Base-by-base conservation (phyloP, 768 basidiomycete genomes). In the Panaeolus cyanescens region DNA sequence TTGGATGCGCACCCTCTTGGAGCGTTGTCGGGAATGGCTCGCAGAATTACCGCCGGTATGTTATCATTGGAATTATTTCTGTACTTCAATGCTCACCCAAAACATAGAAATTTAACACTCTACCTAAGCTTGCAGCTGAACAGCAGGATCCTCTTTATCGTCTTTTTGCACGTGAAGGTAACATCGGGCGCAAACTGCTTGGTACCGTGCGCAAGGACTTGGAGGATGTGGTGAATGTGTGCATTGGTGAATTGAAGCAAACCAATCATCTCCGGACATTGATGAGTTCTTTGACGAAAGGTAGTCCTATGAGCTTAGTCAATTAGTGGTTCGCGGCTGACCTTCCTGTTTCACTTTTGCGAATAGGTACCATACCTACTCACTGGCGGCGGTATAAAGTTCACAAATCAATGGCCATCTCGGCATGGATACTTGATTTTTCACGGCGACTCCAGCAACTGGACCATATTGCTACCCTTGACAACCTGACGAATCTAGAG, bases 211-310 rank as follows among this genome's bases (percentile, higher is more conserved):
- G 88, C 55, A 86, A 80, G 71, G 97, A 99, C 72, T 85, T 99
- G 17, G 75, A 78, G 12, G 89, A 94, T 66, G 86, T 98, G 31
- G 83, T 90, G 60, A 86, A 88, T 69, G 92, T 97, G 40, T 95
- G 93, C 74, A 83, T 87, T 67, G 96, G 95, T 55, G 85, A 85
- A 64, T 77, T 94, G 56, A 97, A 97, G 80, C 96, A 97, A 74
- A 99, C 96, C 1, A 99, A 99, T 71, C 93, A 97, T 69, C 79
- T 96, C 30, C 89, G 97, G n/a, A 87, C 86, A 4, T 79, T 99
- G 28, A 91, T 99, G 88, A 92, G 92, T 65, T 83, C 88, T 8
- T 96, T 72, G 60, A 95, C 90, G 12, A 97, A 96, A 82, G 95
- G 96, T 90, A 65, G 54, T 76, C n/a, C n/a, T 32, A 31, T 5